phyloP scores from a whole-genome alignment of 441 rosid genomes.

The Eutrema salsugineum region DNA sequence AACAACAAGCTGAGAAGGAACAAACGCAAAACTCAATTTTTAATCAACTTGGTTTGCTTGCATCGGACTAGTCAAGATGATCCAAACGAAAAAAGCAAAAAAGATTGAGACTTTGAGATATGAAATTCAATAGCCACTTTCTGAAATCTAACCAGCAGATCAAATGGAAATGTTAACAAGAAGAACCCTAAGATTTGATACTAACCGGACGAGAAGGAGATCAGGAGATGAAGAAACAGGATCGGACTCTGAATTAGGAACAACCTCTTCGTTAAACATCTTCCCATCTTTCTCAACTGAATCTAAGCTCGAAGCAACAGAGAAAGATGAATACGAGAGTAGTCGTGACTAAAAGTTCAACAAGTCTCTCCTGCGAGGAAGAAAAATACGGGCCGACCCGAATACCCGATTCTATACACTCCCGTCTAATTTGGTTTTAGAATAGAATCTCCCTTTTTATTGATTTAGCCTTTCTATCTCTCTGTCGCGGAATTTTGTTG shows the following conservation, averaged over 20 bases:
- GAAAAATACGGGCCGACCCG: constrained; percentile 9
- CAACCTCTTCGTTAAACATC: background rate
- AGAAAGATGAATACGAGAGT: background rate
- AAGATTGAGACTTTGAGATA: background rate
- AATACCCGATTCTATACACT: background rate
- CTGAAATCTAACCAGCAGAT: background rate
- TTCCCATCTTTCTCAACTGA: constrained; percentile 10
- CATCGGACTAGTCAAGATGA: background rate
- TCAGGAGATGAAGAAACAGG: constrained; percentile 22
- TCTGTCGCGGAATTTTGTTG: background rate
- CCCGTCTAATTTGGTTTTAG: constrained; percentile 1
- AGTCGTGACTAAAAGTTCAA: constrained; percentile 15
- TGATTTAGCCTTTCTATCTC: background rate
- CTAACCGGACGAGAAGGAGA: constrained; percentile 19
- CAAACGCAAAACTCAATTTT: background rate
- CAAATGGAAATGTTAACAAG: background rate
- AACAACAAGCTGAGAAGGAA: background rate
- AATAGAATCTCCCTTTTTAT: background rate
- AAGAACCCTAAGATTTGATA: constrained; percentile 6
- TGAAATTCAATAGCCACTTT: background rate
- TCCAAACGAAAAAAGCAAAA: background rate
- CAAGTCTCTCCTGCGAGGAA: background rate
- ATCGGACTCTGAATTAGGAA: constrained; percentile 22
- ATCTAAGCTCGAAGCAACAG: constrained; percentile 2
- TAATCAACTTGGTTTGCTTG: background rate